Evolutionary conservation across 2,329 filamentous ascomycete genomes (phyloP).

Genomic region (Akanthomyces muscarius): DNA sequence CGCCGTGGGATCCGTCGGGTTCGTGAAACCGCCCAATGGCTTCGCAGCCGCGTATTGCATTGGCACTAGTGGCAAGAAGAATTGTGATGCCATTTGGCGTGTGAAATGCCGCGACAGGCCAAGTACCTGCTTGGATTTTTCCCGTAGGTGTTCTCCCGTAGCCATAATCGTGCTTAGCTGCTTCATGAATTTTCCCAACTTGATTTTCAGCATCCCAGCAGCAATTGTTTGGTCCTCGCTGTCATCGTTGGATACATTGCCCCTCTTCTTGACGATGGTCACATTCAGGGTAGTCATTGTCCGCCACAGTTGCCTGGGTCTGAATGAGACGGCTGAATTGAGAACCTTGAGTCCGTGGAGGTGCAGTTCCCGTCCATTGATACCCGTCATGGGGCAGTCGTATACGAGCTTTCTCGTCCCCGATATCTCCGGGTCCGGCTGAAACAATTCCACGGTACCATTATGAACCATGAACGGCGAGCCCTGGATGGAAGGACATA

Average conservation of each 20-base stretch:
- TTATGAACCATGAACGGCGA: conserved; percentile 58
- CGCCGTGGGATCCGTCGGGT: conserved; percentile 43
- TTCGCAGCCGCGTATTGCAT: conserved; percentile 51
- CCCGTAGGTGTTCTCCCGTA: neutral
- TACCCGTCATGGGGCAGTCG: conserved; percentile 56
- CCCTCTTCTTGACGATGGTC: conserved; percentile 44
- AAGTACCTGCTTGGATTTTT: neutral
- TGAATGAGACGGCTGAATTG: conserved; percentile 55
- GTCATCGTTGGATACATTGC: conserved; percentile 21
- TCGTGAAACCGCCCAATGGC: conserved; percentile 46
- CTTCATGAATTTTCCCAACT: neutral
- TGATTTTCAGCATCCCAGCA: neutral
- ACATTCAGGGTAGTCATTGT: conserved; percentile 61
- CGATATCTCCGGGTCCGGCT: conserved; percentile 47
- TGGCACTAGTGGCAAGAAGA: conserved; percentile 16
- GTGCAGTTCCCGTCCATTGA: conserved; percentile 48
- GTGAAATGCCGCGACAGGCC: neutral
- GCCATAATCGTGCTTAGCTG: neutral
- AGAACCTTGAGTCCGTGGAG: conserved; percentile 62
- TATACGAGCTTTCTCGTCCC: conserved; percentile 59
- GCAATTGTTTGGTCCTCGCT: neutral
- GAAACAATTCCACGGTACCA: conserved; percentile 56
- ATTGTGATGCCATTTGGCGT: neutral
- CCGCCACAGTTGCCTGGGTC: conserved; percentile 54
- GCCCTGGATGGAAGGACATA: conserved; percentile 27